Conservation (phyloP, 1,284 basidiomycete genomes). For the Marasmius tenuissimus region DNA sequence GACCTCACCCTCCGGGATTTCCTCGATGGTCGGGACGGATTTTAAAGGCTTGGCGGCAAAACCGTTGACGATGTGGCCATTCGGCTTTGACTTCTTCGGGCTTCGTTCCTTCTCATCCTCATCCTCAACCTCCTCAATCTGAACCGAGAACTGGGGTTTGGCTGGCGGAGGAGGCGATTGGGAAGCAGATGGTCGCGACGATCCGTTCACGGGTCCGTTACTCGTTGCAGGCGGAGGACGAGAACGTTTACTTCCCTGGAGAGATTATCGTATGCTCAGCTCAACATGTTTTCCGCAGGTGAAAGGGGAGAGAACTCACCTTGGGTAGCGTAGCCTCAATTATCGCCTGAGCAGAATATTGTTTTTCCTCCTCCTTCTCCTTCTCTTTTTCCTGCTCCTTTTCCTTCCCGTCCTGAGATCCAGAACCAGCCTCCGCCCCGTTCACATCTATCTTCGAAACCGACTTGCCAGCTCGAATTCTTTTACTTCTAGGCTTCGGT, state of each 20-base stretch:
- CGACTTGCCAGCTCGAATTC: slow-evolving; percentile 34
- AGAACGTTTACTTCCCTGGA: slow-evolving; percentile 68
- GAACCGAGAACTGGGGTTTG: slow-evolving; percentile 2
- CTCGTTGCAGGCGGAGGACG: slow-evolving; percentile 47
- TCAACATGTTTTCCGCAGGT: neutral
- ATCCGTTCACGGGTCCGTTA: slow-evolving; percentile 2
- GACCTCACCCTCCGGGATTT: slow-evolving; percentile 42
- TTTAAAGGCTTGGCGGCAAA: slow-evolving; percentile 3
- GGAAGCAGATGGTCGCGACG: slow-evolving; percentile 14
- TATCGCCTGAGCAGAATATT: slow-evolving; percentile 57
- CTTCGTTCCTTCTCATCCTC: slow-evolving; percentile 8
- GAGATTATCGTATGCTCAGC: slow-evolving; percentile 4
- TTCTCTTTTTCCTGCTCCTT: slow-evolving; percentile 32
- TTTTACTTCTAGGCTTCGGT: slow-evolving; percentile 40
- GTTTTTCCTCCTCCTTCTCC: slow-evolving; percentile 28
- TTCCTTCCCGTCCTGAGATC: slow-evolving; percentile 25
- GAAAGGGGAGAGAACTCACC: slow-evolving; percentile 35
- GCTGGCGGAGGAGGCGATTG: slow-evolving; percentile 11
- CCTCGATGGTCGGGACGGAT: slow-evolving; percentile 25
- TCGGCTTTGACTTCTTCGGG: slow-evolving; percentile 10
- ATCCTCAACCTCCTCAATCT: slow-evolving; percentile 14
- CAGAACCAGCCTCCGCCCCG: slow-evolving; percentile 24
- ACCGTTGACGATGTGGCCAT: neutral
- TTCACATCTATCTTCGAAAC: slow-evolving; percentile 29
- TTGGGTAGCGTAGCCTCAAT: slow-evolving; percentile 74